Conservation (phyloP, 2,329 filamentous ascomycete species). For the Pseudogymnoascus sp. region DNA sequence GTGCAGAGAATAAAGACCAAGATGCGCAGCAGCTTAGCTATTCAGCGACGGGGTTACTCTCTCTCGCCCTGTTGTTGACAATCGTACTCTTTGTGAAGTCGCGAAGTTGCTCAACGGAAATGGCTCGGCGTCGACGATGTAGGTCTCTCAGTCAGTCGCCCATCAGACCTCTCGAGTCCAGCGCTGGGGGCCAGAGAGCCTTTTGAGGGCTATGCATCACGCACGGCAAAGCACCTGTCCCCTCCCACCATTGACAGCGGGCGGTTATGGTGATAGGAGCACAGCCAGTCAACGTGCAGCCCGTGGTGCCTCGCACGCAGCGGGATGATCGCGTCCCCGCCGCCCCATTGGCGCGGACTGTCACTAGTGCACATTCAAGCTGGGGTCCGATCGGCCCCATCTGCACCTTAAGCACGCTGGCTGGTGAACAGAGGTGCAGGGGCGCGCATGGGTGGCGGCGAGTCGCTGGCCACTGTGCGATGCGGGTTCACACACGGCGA, state of each 20-base stretch:
- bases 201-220: conserved; percentile 4
- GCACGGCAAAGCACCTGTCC: neutral
- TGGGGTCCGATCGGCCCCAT: neutral
- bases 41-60: neutral
- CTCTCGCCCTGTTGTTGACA: neutral
- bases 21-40: conserved; percentile 6
- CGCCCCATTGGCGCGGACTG: neutral
- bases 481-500: neutral
- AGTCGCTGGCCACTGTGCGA: neutral
- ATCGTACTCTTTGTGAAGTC: conserved; percentile 1
- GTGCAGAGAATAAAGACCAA: neutral
- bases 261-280: neutral
- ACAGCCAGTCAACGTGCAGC: neutral
- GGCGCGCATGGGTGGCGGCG: neutral
- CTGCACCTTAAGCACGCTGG: conserved; percentile 1
- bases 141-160: conserved; percentile 6
- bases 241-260: conserved; percentile 5
- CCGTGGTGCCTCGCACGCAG: neutral
- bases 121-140: neutral
- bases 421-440: conserved; percentile 3
- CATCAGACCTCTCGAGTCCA: conserved; percentile 2
- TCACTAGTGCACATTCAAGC: neutral
- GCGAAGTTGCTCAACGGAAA: neutral
- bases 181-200: conserved; percentile 2
- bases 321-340: conserved; percentile 3